phyloP scores from a whole-genome alignment of 169 alveolate species.

The Plasmodium falciparum region DNA sequence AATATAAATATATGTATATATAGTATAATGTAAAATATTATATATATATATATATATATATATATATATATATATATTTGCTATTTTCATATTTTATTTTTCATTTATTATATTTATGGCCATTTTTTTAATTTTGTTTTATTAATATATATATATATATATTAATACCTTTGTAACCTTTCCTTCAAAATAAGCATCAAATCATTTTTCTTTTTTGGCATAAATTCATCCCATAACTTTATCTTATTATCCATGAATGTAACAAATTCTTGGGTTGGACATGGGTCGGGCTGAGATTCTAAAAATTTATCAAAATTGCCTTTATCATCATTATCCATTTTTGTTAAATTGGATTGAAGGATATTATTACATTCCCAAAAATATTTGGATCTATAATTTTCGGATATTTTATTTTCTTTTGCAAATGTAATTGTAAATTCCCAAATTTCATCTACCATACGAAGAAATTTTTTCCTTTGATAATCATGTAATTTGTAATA shows the following conservation, averaged over 20 bases:
- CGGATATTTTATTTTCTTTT: neutral
- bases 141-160: no score
- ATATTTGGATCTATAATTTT: slow-evolving; percentile 21
- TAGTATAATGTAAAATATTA: no score
- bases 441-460: slow-evolving; percentile 20
- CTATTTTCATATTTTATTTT: no score
- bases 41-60: no score
- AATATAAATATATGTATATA: no score
- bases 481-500: slow-evolving; percentile 12
- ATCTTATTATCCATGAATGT: slow-evolving; percentile 5
- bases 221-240: slow-evolving; percentile 14
- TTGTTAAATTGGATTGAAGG: slow-evolving; percentile 11
- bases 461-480: slow-evolving; percentile 14
- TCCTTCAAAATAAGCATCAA: slow-evolving; percentile 4
- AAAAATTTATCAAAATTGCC: slow-evolving; percentile 6
- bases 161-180: slow-evolving; percentile 3
- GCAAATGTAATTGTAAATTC: slow-evolving; percentile 7
- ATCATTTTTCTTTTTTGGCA: slow-evolving; percentile 5
- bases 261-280: slow-evolving; percentile 8
- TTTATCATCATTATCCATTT: slow-evolving; percentile 8
- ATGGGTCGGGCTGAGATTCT: neutral
- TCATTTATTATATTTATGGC: no score
- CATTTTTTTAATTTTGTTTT: no score
- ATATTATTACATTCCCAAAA: slow-evolving; percentile 23
- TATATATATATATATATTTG: no score